phyloP scores from a whole-genome alignment of 1,139 yeast genomes.

The Candida sojae region DNA sequence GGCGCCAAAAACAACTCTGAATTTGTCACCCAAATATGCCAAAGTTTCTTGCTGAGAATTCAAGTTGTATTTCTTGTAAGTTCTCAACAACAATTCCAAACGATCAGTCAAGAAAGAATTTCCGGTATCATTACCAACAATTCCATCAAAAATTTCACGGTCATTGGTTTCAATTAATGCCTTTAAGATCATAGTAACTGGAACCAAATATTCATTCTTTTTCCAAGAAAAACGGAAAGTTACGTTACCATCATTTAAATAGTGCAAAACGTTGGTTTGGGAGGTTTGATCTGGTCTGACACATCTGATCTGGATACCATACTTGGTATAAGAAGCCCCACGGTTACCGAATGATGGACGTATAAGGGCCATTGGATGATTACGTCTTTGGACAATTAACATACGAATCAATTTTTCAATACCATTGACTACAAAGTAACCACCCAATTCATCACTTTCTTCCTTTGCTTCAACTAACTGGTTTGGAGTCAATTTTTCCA shows the following conservation, averaged over 20 bases:
- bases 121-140: slow-evolving; percentile 82
- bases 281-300: slow-evolving; percentile 98
- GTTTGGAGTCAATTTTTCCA: slow-evolving; percentile 78
- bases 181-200: slow-evolving; percentile 89
- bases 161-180: slow-evolving; percentile 91
- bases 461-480: slow-evolving; percentile 79
- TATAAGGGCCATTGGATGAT: slow-evolving; percentile 96
- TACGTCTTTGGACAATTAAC: slow-evolving; percentile 97
- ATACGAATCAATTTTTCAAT: slow-evolving; percentile 94
- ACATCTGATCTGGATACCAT: slow-evolving; percentile 90
- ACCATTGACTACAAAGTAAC: slow-evolving; percentile 95
- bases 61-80: slow-evolving; percentile 78
- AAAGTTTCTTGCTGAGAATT: slow-evolving; percentile 84
- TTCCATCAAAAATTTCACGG: slow-evolving; percentile 93
- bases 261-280: slow-evolving; percentile 94
- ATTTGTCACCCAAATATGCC: slow-evolving; percentile 93
- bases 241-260: slow-evolving; percentile 92
- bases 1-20: slow-evolving; percentile 89
- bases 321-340: slow-evolving; percentile 87
- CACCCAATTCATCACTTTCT: slow-evolving; percentile 95
- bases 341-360: slow-evolving; percentile 94
- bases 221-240: slow-evolving; percentile 97
- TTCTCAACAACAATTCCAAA: slow-evolving; percentile 86
- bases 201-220: slow-evolving; percentile 91
- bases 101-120: slow-evolving; percentile 98